phyloP scores from a whole-genome alignment of 108 stramenopile genomes.

The Aurantiochytrium sp. region DNA sequence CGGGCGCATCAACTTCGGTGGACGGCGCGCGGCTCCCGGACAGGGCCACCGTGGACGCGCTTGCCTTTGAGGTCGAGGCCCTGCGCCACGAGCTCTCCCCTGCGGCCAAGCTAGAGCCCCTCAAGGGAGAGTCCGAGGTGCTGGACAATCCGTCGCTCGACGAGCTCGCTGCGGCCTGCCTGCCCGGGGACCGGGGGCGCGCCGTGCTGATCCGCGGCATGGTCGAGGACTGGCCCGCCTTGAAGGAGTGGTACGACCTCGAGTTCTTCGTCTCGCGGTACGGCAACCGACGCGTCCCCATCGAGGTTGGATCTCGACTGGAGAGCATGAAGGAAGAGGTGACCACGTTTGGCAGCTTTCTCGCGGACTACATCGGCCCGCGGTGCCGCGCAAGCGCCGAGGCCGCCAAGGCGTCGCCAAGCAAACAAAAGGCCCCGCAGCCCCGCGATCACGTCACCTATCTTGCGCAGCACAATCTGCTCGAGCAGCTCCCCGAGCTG shows the following conservation, averaged over 20 bases:
- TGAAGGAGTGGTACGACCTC: not conserved
- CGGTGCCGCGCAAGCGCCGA: not conserved
- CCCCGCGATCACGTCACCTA: conserved; percentile 17
- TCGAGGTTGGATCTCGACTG: not conserved
- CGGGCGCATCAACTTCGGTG: not conserved
- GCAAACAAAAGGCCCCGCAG: too few relatives aligned
- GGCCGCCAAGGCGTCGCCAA: too few relatives aligned
- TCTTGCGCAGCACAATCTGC: conserved; percentile 36
- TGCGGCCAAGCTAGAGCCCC: not conserved
- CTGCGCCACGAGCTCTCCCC: not conserved
- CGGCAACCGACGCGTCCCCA: not conserved
- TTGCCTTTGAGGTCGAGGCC: not conserved
- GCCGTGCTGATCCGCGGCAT: not conserved
- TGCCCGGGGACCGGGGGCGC: not conserved
- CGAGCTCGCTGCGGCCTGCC: not conserved
- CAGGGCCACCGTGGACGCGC: not conserved
- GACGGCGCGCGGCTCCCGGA: not conserved
- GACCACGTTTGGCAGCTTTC: not conserved
- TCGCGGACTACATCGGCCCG: not conserved
- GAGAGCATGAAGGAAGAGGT: not conserved
- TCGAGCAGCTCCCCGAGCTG: conserved; percentile 37
- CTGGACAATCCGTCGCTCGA: not conserved
- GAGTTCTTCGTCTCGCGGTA: not conserved
- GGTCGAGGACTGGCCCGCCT: not conserved
- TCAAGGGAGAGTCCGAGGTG: not conserved